phyloP scores from a whole-genome alignment of 129 eudicot genomes.

The Smallanthus sonchifolius region DNA sequence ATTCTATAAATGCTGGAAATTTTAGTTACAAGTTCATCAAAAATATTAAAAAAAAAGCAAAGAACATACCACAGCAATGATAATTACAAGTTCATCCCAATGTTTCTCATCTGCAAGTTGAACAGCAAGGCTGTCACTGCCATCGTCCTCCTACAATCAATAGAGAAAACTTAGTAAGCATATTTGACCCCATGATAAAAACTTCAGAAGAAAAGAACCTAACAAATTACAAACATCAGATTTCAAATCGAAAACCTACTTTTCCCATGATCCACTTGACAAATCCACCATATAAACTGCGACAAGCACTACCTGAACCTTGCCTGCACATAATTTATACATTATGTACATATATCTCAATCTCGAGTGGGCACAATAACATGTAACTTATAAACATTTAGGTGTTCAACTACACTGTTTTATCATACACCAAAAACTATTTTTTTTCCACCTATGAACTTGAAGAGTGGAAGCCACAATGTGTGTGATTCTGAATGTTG shows the following conservation, averaged over 20 bases:
- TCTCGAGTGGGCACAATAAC: neutral
- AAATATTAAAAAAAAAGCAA: neutral
- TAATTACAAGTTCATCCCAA: conserved; percentile 92
- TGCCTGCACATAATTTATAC: conserved; percentile 50
- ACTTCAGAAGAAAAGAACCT: neutral
- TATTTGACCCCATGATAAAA: neutral
- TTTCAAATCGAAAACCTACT: conserved; percentile 32
- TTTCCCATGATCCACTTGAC: conserved; percentile 97
- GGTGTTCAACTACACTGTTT: neutral
- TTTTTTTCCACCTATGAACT: too few species aligned
- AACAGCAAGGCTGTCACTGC: conserved; percentile 87
- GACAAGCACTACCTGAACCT: conserved; percentile 99
- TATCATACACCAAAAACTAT: neutral
- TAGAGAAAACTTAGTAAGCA: conserved; percentile 18
- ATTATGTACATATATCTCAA: neutral
- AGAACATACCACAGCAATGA: conserved; percentile 80
- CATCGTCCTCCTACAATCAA: conserved; percentile 65
- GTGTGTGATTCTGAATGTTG: too few species aligned
- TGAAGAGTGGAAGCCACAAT: too few species aligned
- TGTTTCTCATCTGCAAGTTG: conserved; percentile 91
- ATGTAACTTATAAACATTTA: neutral
- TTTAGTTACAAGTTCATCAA: neutral
- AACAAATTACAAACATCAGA: conserved; percentile 7
- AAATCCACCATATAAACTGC: conserved; percentile 94
- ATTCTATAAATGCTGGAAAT: neutral